Evolutionary conservation across 2,329 filamentous ascomycete species (phyloP).

Genomic region (Colletotrichum higginsianum): DNA sequence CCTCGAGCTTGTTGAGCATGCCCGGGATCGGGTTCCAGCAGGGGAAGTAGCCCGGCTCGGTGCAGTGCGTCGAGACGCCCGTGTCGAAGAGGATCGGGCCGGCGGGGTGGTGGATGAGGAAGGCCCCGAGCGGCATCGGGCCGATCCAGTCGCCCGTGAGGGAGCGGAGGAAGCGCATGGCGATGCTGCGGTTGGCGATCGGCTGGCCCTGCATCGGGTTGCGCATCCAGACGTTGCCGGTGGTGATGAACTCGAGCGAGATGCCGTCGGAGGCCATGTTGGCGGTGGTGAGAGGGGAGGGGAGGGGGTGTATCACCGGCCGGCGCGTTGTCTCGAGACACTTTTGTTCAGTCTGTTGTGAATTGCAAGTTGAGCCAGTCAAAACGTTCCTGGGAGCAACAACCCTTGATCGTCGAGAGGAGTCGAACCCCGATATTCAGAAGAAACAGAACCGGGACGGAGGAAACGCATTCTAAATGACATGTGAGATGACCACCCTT

Average conservation of each 20-base stretch:
- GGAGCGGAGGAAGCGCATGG: constrained; percentile 44
- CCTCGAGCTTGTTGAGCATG: constrained; percentile 35
- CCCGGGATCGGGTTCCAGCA: constrained; percentile 42
- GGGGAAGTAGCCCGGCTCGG: constrained; percentile 45
- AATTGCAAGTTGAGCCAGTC: no score
- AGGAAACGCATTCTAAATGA: no score
- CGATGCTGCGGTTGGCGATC: constrained; percentile 41
- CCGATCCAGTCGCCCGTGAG: constrained; percentile 44
- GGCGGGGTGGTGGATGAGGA: constrained; percentile 45
- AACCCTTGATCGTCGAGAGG: neutral
- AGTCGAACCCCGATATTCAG: no score
- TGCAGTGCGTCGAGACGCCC: constrained; percentile 44
- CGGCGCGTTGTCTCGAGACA: no score
- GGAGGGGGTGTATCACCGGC: no score
- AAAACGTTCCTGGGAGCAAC: no score
- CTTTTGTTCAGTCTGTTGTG: no score
- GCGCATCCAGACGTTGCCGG: constrained; percentile 44
- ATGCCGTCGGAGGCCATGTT: constrained; percentile 16
- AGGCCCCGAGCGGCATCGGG: constrained; percentile 44
- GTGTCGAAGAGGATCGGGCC: constrained; percentile 47
- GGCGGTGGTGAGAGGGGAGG: neutral
- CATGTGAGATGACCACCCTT: neutral
- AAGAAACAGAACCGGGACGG: neutral
- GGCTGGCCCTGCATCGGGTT: constrained; percentile 43
- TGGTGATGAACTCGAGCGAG: constrained; percentile 44